phyloP scores from a whole-genome alignment of 805 yeast species.

The Pichia californica region DNA sequence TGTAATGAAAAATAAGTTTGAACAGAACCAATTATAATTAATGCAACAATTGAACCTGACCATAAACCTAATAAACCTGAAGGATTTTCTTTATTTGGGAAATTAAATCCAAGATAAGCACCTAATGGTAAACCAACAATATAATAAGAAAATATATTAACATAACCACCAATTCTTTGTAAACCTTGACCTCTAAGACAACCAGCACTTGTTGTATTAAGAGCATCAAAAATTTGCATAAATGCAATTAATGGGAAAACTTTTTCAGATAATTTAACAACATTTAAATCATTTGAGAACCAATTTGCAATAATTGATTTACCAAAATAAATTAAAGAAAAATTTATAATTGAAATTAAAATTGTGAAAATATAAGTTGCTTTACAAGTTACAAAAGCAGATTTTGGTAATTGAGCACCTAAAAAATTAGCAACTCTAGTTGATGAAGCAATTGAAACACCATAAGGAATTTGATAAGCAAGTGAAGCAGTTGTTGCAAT shows the following conservation, averaged over 20 bases:
- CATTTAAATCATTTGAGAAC: slow-evolving; percentile 28
- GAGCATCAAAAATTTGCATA: slow-evolving; percentile 43
- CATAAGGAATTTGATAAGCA: slow-evolving; percentile 70
- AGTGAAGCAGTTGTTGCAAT: slow-evolving; percentile 62
- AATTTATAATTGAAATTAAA: slow-evolving; percentile 21
- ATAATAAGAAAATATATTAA: slow-evolving; percentile 56
- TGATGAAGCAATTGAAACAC: slow-evolving; percentile 67
- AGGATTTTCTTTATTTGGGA: slow-evolving; percentile 25
- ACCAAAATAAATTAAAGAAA: slow-evolving; percentile 21
- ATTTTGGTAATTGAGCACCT: slow-evolving; percentile 44
- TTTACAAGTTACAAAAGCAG: slow-evolving; percentile 25
- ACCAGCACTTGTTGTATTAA: slow-evolving; percentile 47
- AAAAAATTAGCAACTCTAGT: slow-evolving; percentile 73
- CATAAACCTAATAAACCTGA: slow-evolving; percentile 36
- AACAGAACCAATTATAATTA: slow-evolving; percentile 38
- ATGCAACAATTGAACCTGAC: slow-evolving; percentile 30
- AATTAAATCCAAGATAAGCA: slow-evolving; percentile 46
- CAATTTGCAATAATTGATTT: slow-evolving; percentile 22
- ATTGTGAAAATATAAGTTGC: slow-evolving; percentile 24
- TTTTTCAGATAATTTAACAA: slow-evolving; percentile 20
- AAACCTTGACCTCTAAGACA: slow-evolving; percentile 53
- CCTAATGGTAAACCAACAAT: slow-evolving; percentile 65
- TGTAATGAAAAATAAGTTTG: slow-evolving; percentile 41
- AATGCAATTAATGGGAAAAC: slow-evolving; percentile 29
- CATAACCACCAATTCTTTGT: slow-evolving; percentile 49